Evolutionary conservation across 371 early-diverging fungal genomes (phyloP).

Genomic region (Mucor mucedo): DNA sequence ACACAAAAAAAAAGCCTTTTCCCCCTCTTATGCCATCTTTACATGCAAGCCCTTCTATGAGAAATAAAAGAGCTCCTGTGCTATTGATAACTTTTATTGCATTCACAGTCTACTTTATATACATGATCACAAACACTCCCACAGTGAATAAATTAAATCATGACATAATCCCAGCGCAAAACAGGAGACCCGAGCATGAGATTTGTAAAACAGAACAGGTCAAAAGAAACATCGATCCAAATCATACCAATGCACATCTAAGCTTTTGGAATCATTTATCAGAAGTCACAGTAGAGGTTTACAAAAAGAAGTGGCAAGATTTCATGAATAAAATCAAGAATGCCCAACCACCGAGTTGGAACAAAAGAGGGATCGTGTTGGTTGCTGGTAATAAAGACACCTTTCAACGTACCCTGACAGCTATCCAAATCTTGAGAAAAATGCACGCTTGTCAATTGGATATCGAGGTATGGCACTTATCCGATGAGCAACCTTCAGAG

Average conservation of each 20-base stretch:
- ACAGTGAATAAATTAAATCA: background rate
- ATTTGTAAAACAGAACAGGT: slow-evolving; percentile 29
- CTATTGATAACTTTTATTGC: background rate
- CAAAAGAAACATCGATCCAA: slow-evolving; percentile 41
- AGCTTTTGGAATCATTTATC: slow-evolving; percentile 36
- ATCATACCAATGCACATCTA: slow-evolving; percentile 45
- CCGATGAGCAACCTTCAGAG: slow-evolving; percentile 39
- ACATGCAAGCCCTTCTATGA: background rate
- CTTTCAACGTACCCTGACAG: slow-evolving; percentile 36
- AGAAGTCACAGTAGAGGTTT: slow-evolving; percentile 15
- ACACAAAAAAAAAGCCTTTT: background rate
- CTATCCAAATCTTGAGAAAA: slow-evolving; percentile 35
- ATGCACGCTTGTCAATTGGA: slow-evolving; percentile 29
- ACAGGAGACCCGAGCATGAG: background rate
- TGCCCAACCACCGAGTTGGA: slow-evolving; percentile 14
- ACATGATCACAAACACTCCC: slow-evolving; percentile 3
- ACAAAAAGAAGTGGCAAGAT: slow-evolving; percentile 37
- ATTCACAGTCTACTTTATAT: slow-evolving; percentile 13
- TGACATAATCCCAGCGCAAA: background rate
- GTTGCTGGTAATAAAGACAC: slow-evolving; percentile 55
- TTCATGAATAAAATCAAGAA: slow-evolving; percentile 29
- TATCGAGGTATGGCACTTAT: slow-evolving; percentile 50
- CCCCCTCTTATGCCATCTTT: background rate
- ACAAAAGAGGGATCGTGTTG: slow-evolving; percentile 40
- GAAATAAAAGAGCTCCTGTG: background rate